Base-by-base conservation (phyloP, 345 rosid genomes). In the Dovyalis caffra region DNA sequence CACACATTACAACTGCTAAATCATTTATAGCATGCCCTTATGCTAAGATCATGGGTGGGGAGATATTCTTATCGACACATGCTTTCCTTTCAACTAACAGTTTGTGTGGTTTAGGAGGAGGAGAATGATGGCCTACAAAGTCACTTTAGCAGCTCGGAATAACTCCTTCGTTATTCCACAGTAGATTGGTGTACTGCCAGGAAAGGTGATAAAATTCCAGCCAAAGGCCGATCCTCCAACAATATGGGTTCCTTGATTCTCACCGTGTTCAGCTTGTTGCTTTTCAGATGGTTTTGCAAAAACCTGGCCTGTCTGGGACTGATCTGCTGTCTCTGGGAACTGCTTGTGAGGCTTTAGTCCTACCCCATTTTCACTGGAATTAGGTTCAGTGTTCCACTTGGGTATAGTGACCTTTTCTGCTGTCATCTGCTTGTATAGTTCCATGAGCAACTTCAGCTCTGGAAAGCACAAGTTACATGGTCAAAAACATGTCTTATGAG, bases 161-260 rank as follows among this genome's bases (percentile, higher is more conserved):
- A 88, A 83, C 76, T 90, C 93, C 79, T 90, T 93, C 1, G 96
- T 86, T 74, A 76, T 80, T 57, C 99, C 98, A 70, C 77, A 87
- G 79, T 89, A 93, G 35, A 82, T 80, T 16, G 91, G 85, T 63
- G 79, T 76, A 8, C 69, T 68, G 57, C 94, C 85, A 2, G 87
- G 53, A 78, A 64, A 83, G 58, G 97, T 95, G 15, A 91, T 57
- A 73, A 91, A 93, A 70, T 95, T 91, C 99, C 99, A 95, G 58
- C 97, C 99, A 74, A 91, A 91, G 33, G 92, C 92, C 0, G 97
- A 93, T 16, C 97, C 93, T 25, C 98, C 99, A n/a, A 89, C 85
- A 47, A 89, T 81, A n/a, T 73, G 62, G 4, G 85, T 68, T 32
- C 77, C 79, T 1, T 68, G 78, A 49, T 72, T 68, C 72, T 74